Base-by-base conservation (phyloP, 1,284 basidiomycete genomes). In the Exobasidium cylindrosporum region DNA sequence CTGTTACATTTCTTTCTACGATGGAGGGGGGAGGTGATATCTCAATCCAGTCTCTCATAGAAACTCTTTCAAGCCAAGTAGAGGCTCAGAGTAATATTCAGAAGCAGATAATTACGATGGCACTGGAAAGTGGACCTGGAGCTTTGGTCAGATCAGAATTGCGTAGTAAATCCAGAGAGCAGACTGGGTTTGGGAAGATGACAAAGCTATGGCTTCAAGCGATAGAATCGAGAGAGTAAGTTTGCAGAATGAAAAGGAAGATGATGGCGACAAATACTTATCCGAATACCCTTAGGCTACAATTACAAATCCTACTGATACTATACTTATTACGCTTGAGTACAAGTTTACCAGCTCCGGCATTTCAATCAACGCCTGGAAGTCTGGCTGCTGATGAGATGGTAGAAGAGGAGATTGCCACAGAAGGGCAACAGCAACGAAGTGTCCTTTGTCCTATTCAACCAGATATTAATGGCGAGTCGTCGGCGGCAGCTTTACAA, bases 291-390 rank as follows among this genome's bases (percentile, higher is more conserved):
- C n/a, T n/a, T 44, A 58, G 57, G 24, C 53, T 60, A 29, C 43
- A 53, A 5, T n/a, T 60, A 23, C 58, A 60, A 23, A 24, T 60
- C 11, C 49, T 60, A 17, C 50, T 60, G 23, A 17, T 60, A 1
- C 58, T 60, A 13, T 53, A 23, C 21, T 17, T 54, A 1, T 14
- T 60, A 17, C 49, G 50, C 17, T 30, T 60, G 2, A 57, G 30
- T n/a, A 29, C 43, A 35, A 32, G 52, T 14, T 21, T 52, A 26
- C 58, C 58, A n/a, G 29, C n/a, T 45, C n/a, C n/a, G n/a, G n/a
- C n/a, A n/a, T n/a, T n/a, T n/a, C n/a, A n/a, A n/a, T n/a, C n/a
- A n/a, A n/a, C n/a, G n/a, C n/a, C n/a, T n/a, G n/a, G n/a, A n/a
- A n/a, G n/a, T n/a, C n/a, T n/a, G n/a, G n/a, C n/a, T n/a, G n/a